Base-by-base conservation (phyloP, 2,329 filamentous ascomycete species). In the Pseudogymnoascus sp. region DNA sequence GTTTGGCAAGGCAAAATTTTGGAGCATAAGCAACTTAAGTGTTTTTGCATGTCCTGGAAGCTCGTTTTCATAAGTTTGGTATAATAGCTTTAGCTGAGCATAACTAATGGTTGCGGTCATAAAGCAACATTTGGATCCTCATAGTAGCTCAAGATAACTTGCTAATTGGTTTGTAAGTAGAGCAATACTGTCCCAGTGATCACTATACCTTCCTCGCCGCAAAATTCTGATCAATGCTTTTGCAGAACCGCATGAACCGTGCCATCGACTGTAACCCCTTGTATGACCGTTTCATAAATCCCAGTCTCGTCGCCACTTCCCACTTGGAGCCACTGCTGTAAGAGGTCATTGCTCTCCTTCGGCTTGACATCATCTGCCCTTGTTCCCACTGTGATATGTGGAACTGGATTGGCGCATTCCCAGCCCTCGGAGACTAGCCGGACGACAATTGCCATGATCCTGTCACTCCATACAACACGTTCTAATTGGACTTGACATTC, bases 381-480 rank as follows among this genome's bases (percentile, higher is more conserved):
- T 0, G 94, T 99, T 18, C 94, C 94, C 6, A 97, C 79, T 0
- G 94, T 99, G 62, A 99, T 83, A 71, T 99, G 94, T 9, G 92
- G 84, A 30, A 95, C 79, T 12, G 79, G 74, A 69, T 99, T 99
- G 41, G 82, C 81, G 63, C 86, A 92, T 60, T 84, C 77, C 83
- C 85, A 89, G 62, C 72, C 74, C 12, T 80, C 74, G 60, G 84
- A 82, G 5, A 82, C 74, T 2, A 95, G 76, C 8, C 92, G 83
- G 13, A 90, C 90, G 2, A 95, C 89, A 61, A 99, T 87, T 5
- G 90, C 86, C 94, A 99, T 97, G 69, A 97, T 78, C 4, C 90
- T 82, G 63, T 85, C 79, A 68, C 97, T 88, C 79, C 87, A 97
- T 7, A 99, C 85, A 55, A 96, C 81, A 59, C 82, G 77, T 74